Conservation (phyloP, 1,139 yeast genomes). For the Wickerhamiella infanticola region DNA sequence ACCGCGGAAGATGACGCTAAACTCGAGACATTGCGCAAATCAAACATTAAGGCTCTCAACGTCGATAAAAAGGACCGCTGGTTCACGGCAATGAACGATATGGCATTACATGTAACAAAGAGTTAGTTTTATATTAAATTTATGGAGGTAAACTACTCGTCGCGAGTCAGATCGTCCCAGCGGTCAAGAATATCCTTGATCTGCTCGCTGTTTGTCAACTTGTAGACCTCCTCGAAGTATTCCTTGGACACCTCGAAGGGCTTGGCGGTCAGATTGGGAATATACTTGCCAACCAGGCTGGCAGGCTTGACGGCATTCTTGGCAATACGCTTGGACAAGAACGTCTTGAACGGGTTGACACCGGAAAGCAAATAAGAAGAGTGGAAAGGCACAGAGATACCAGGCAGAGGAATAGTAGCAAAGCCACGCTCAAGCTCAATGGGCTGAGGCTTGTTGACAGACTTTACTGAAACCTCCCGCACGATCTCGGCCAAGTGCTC, state of each 20-base stretch:
- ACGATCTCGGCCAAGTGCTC: slow-evolving; percentile 79
- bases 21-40: slow-evolving; percentile 10
- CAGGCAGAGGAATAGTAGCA: slow-evolving; percentile 95
- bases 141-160: no score
- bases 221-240: slow-evolving; percentile 89
- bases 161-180: slow-evolving; percentile 66
- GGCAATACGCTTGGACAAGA: slow-evolving; percentile 89
- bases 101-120: slow-evolving; percentile 18
- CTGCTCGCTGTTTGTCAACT: slow-evolving; percentile 80
- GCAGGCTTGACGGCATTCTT: slow-evolving; percentile 91
- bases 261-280: slow-evolving; percentile 96
- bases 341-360: slow-evolving; percentile 97
- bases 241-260: slow-evolving; percentile 93
- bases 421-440: slow-evolving; percentile 94
- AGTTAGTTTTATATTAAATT: no score
- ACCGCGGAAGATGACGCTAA: slow-evolving; percentile 11
- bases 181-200: slow-evolving; percentile 79
- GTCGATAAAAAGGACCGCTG: slow-evolving; percentile 19
- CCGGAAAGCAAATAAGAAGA: slow-evolving; percentile 94
- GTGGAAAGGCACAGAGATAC: slow-evolving; percentile 98
- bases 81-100: slow-evolving; percentile 24
- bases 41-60: slow-evolving; percentile 2
- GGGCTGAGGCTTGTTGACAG: slow-evolving; percentile 84
- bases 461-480: slow-evolving; percentile 65
- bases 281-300: slow-evolving; percentile 82